A percentile compares a stretch with the other conserved stretches of the same genome.
phyloP scores from a whole-genome alignment of 2,329 filamentous ascomycete species.

The Colletotrichum euphorbiae region DNA sequence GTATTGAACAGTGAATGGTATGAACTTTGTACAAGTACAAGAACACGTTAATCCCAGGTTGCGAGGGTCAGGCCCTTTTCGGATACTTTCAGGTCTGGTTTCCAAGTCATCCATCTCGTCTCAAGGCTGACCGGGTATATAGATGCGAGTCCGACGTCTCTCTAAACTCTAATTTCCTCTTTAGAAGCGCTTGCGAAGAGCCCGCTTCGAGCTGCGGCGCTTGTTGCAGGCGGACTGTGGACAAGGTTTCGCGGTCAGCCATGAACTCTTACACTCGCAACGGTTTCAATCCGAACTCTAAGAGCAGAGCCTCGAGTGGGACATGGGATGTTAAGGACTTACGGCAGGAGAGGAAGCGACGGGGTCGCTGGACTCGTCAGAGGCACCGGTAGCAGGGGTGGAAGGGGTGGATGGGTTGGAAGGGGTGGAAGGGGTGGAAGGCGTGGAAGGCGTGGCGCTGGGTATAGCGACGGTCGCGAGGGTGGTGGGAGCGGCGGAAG shows the following conservation, averaged over 20 bases:
- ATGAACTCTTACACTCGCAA: background rate
- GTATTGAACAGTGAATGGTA: slow-evolving; percentile 37
- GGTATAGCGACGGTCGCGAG: too few relatives aligned
- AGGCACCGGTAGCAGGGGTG: slow-evolving; percentile 16
- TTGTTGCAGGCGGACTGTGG: slow-evolving; percentile 26
- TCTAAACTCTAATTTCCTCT: slow-evolving; percentile 29
- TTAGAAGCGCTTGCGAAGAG: slow-evolving; percentile 37
- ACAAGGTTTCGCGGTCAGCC: slow-evolving; percentile 1
- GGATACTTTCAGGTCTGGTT: slow-evolving; percentile 26
- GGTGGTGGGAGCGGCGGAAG: slow-evolving; percentile 16
- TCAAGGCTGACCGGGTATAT: slow-evolving; percentile 32
- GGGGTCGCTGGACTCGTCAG: slow-evolving; percentile 25
- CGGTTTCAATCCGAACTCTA: slow-evolving; percentile 24
- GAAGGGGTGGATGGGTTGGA: too few relatives aligned
- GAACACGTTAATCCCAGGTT: slow-evolving; percentile 36
- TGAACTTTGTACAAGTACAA: slow-evolving; percentile 39
- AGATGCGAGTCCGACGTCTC: slow-evolving; percentile 28
- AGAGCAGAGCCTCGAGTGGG: background rate
- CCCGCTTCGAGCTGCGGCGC: slow-evolving; percentile 32
- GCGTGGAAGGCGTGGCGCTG: too few relatives aligned
- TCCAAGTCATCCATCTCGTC: slow-evolving; percentile 36
- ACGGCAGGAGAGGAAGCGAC: slow-evolving; percentile 17
- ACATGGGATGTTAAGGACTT: slow-evolving; percentile 16
- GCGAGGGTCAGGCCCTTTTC: slow-evolving; percentile 13
- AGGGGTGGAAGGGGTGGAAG: too few relatives aligned